Evolutionary conservation across 2,329 filamentous ascomycete species (phyloP).

Genomic region (Stylonectria norvegica): DNA sequence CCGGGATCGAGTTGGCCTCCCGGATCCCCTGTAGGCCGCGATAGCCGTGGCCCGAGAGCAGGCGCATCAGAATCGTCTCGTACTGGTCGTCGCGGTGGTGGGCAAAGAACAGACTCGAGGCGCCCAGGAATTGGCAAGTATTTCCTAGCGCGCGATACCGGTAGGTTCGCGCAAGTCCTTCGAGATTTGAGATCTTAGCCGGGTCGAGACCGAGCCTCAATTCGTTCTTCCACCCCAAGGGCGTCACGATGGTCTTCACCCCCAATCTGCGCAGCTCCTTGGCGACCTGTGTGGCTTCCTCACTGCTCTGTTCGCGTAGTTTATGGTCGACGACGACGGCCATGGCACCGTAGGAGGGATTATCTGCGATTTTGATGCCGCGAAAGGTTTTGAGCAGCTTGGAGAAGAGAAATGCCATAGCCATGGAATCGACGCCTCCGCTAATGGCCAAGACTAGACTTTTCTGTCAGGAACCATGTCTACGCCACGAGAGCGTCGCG

Average conservation of each 20-base stretch:
- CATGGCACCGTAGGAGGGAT: constrained; percentile 39
- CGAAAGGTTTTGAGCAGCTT: constrained; percentile 36
- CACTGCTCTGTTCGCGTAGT: constrained; percentile 48
- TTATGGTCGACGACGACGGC: constrained; percentile 57
- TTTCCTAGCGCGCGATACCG: constrained; percentile 70
- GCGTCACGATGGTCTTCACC: constrained; percentile 25
- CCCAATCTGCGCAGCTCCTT: constrained; percentile 38
- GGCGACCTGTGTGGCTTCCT: constrained; percentile 50
- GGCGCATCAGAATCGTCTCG: constrained; percentile 81
- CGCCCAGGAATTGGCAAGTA: constrained; percentile 50
- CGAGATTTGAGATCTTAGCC: constrained; percentile 58
- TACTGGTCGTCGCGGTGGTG: constrained; percentile 91
- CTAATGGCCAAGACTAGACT: constrained; percentile 72
- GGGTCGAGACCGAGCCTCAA: constrained; percentile 31
- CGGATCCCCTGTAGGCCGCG: constrained; percentile 71
- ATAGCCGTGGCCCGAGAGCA: constrained; percentile 64
- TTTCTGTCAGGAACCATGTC: neutral
- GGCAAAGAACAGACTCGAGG: constrained; percentile 67
- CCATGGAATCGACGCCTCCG: constrained; percentile 98
- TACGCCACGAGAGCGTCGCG: neutral
- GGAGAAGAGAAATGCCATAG: constrained; percentile 72
- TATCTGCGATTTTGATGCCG: constrained; percentile 42
- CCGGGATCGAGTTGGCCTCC: constrained; percentile 67
- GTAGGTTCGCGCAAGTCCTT: constrained; percentile 68
- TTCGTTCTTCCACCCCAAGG: constrained; percentile 47